Percentiles rank a stretch among this genome's conserved stretches.
Conservation (phyloP, 2,329 filamentous ascomycete species). For the Hymenotorrendiella dingleyae region DNA sequence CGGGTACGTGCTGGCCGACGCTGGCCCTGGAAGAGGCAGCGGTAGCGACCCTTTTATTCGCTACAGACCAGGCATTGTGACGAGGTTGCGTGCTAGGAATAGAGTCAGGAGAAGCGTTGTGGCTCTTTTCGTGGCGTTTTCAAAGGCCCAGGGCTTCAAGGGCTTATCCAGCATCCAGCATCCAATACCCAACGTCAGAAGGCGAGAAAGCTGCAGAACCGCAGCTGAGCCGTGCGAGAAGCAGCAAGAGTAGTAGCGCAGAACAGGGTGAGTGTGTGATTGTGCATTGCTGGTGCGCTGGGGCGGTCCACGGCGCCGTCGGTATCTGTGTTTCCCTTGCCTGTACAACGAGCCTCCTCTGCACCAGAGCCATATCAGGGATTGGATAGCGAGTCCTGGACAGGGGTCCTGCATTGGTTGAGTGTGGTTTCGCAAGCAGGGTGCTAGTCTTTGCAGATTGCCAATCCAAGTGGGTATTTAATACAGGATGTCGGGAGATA, state of each 20-base stretch:
- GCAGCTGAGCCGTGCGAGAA: constrained; percentile 18
- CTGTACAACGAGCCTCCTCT: constrained; percentile 24
- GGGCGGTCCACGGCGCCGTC: constrained; percentile 22
- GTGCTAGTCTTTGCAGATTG: constrained; percentile 19
- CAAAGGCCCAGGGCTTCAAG: constrained; percentile 8
- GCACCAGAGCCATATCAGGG: constrained; percentile 22
- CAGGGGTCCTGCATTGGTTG: constrained; percentile 23
- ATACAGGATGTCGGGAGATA: constrained; percentile 32
- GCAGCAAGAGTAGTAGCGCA: constrained; percentile 11
- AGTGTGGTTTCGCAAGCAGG: constrained; percentile 28
- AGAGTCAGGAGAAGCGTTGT: constrained; percentile 10
- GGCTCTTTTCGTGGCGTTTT: constrained; percentile 11
- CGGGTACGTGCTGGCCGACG: constrained; percentile 23
- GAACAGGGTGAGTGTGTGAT: too few relatives aligned
- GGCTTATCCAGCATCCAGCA: constrained; percentile 10
- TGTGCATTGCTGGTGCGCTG: constrained; percentile 22
- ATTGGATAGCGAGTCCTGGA: constrained; percentile 20
- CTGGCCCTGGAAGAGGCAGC: constrained; percentile 8
- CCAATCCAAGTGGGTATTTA: constrained; percentile 23
- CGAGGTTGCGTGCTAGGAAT: constrained; percentile 14
- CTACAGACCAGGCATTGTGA: constrained; percentile 11
- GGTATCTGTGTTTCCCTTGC: constrained; percentile 19
- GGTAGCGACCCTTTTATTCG: constrained; percentile 14
- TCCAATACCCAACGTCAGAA: background rate
- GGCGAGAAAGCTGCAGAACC: constrained; percentile 1